Conservation (phyloP, 495 filamentous ascomycete genomes). For the Neurospora sp. region DNA sequence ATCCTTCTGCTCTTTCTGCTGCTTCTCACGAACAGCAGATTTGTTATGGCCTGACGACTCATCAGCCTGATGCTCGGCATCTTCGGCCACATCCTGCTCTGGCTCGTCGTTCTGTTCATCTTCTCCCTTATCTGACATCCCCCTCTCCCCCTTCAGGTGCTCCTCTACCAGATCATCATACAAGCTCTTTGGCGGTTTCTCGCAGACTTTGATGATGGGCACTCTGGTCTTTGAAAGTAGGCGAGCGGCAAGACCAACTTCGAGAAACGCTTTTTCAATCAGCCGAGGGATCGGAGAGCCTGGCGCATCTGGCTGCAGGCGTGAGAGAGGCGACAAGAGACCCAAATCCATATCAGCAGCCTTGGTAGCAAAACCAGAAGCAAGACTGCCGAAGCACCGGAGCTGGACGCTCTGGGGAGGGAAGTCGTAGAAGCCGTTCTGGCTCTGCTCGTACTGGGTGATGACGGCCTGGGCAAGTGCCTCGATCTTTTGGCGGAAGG, state of each 20-base stretch:
- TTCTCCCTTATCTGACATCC: constrained; percentile 23
- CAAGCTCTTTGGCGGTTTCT: constrained; percentile 48
- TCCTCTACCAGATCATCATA: constrained; percentile 41
- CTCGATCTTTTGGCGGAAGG: constrained; percentile 48
- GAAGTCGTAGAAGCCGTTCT: constrained; percentile 26
- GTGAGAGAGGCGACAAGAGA: constrained; percentile 47
- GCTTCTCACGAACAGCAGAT: background rate
- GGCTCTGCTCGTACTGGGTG: constrained; percentile 32
- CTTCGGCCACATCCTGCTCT: constrained; percentile 10
- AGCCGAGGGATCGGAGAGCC: constrained; percentile 50
- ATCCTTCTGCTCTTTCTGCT: background rate
- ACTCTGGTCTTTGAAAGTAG: constrained; percentile 63
- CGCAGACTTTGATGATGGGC: constrained; percentile 74
- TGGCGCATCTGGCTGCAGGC: constrained; percentile 33
- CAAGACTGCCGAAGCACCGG: constrained; percentile 61
- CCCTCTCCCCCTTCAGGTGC: constrained; percentile 50
- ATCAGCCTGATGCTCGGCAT: background rate
- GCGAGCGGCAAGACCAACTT: constrained; percentile 55
- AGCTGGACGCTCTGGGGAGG: constrained; percentile 44
- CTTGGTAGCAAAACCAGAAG: constrained; percentile 62
- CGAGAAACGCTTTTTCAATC: constrained; percentile 59
- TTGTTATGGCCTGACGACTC: background rate
- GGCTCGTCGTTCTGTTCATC: constrained; percentile 32
- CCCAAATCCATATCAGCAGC: constrained; percentile 68
- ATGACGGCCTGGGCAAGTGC: constrained; percentile 44